These are phyloP conservation scores for Fusarium tupiense DNA, from an alignment of 2,329 filamentous ascomycete species.

Conservation along the genomic window DNA sequence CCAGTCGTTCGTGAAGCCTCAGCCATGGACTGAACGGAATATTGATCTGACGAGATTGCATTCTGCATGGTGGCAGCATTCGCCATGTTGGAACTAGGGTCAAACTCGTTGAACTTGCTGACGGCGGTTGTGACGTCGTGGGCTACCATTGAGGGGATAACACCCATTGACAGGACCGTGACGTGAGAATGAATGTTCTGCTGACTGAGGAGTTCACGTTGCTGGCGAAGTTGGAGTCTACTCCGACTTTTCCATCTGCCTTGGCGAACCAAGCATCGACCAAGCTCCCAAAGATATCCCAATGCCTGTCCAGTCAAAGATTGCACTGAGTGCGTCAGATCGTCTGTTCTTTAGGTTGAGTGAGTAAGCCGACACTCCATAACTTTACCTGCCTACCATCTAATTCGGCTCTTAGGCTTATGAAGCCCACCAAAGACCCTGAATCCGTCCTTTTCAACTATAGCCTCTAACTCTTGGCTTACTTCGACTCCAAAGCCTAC, in stretches of 20 bases:
- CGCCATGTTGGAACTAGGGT: slow-evolving; percentile 2
- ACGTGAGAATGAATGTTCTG: slow-evolving; percentile 27
- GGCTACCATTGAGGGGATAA: background rate
- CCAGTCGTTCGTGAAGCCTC: background rate
- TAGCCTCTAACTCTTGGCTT: background rate
- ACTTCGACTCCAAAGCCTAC: background rate
- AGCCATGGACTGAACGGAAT: background rate
- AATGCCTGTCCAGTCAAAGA: background rate
- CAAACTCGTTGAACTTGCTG: background rate
- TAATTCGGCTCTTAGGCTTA: background rate
- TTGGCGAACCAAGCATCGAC: slow-evolving; percentile 6
- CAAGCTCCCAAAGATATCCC: background rate
- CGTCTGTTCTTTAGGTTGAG: background rate
- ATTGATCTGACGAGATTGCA: background rate
- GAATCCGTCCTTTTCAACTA: background rate
- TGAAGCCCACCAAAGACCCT: background rate
- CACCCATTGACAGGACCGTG: slow-evolving; percentile 17
- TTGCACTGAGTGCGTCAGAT: background rate
- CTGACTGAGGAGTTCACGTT: slow-evolving; percentile 20
- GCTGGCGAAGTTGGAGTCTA: slow-evolving; percentile 11
- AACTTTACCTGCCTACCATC: background rate
- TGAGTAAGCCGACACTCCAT: background rate
- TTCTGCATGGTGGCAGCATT: slow-evolving; percentile 3
- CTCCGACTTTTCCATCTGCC: background rate
- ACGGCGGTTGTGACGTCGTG: background rate